Percentiles rank a stretch among this genome's conserved stretches.
phyloP scores from a whole-genome alignment of 495 filamentous ascomycete species.

The Penicillium flavigenum region DNA sequence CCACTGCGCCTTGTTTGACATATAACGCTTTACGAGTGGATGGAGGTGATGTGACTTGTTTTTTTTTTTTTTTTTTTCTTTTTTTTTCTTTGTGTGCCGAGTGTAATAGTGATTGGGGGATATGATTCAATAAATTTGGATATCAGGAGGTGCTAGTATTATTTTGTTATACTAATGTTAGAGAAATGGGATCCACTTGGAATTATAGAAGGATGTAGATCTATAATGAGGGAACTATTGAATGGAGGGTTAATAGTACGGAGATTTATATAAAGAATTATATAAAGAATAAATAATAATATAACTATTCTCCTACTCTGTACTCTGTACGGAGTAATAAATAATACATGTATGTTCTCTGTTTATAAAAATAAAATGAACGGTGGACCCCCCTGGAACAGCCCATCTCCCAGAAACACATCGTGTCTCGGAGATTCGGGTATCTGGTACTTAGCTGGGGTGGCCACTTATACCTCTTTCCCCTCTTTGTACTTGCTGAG shows the following conservation, averaged over 20 bases:
- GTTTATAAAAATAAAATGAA: slow-evolving; percentile 3
- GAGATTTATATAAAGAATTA: too few relatives aligned
- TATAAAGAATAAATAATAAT: too few relatives aligned
- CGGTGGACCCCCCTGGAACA: slow-evolving; percentile 17
- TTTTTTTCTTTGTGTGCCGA: neutral
- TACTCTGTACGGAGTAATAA: too few relatives aligned
- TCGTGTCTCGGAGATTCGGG: slow-evolving; percentile 33
- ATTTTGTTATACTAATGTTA: slow-evolving; percentile 4
- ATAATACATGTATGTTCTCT: too few relatives aligned
- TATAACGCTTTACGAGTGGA: slow-evolving; percentile 19
- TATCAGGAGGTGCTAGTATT: neutral
- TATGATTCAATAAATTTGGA: slow-evolving; percentile 7
- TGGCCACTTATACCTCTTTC: neutral
- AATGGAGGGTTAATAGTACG: slow-evolving; percentile 1
- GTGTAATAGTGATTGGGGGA: neutral
- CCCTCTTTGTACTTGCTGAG: neutral
- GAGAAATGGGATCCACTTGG: slow-evolving; percentile 3
- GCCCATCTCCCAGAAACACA: slow-evolving; percentile 29
- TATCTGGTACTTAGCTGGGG: slow-evolving; percentile 17
- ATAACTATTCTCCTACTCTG: too few relatives aligned
- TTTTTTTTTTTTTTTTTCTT: neutral
- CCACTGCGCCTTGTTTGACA: slow-evolving; percentile 24
- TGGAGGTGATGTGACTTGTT: slow-evolving; percentile 11
- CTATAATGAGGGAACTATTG: slow-evolving; percentile 7
- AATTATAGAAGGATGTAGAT: neutral